Evolutionary conservation across 2,329 filamentous ascomycete species (phyloP).

Genomic region (Fusarium palustre): DNA sequence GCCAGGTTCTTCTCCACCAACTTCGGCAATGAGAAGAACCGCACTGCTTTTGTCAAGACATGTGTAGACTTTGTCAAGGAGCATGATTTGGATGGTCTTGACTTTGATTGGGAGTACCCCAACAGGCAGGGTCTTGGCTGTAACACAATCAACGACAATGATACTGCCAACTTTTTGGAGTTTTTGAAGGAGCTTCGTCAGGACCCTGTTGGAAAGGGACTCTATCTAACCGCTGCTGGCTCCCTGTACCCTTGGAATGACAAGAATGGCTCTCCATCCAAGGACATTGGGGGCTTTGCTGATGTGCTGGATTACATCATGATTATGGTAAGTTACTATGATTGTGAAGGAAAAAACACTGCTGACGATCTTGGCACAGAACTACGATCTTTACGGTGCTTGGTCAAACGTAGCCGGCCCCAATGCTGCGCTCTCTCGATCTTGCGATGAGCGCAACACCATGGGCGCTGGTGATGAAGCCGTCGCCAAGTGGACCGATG

Average conservation of each 20-base stretch:
- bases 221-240: conserved; percentile 34
- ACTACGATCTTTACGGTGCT: conserved; percentile 38
- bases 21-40: conserved; percentile 35
- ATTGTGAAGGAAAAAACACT: fast-evolving
- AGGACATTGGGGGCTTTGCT: conserved; percentile 31
- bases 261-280: conserved; percentile 17
- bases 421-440: conserved; percentile 20
- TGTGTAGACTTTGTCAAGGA: conserved; percentile 30
- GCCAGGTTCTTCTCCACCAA: conserved; percentile 33
- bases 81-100: conserved; percentile 31
- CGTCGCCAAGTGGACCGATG: conserved; percentile 22
- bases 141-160: conserved; percentile 37
- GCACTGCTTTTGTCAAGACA: conserved; percentile 29
- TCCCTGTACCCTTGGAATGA: conserved; percentile 40
- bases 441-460: conserved; percentile 35
- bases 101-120: conserved; percentile 44
- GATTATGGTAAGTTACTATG: conserved; percentile 28
- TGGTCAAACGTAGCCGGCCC: conserved; percentile 36
- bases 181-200: conserved; percentile 37
- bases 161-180: conserved; percentile 36
- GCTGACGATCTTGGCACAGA: background rate
- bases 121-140: conserved; percentile 42
- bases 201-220: conserved; percentile 24
- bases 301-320: conserved; percentile 39
- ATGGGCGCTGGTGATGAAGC: conserved; percentile 30